Evolutionary conservation across 768 basidiomycete species (phyloP).

Genomic region (Boletellus emodensis): DNA sequence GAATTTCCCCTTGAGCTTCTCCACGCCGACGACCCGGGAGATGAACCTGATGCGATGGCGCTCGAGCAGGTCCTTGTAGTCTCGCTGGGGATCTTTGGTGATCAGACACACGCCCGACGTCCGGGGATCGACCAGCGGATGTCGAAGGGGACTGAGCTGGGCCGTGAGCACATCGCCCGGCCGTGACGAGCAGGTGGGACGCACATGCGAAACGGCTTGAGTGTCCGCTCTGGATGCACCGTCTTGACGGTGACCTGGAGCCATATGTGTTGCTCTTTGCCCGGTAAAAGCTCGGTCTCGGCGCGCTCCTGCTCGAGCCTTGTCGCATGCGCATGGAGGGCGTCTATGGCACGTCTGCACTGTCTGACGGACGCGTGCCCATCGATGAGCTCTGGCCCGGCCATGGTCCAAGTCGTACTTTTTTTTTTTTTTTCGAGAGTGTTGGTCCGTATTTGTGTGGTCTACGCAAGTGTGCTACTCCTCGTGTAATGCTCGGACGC

Average conservation of each 20-base stretch:
- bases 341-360: constrained; percentile 72
- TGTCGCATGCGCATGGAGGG: constrained; percentile 67
- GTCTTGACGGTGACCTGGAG: constrained; percentile 83
- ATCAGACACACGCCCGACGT: constrained; percentile 82
- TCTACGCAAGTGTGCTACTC: too few species aligned
- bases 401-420: constrained; percentile 30
- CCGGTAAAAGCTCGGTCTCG: constrained; percentile 69
- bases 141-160: constrained; percentile 55
- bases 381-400: constrained; percentile 58
- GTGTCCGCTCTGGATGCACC: constrained; percentile 65
- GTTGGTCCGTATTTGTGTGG: constrained; percentile 18
- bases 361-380: constrained; percentile 66
- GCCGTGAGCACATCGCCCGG: background rate
- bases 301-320: constrained; percentile 62
- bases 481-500: constrained; percentile 56
- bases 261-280: constrained; percentile 85
- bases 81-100: constrained; percentile 91
- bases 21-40: constrained; percentile 83
- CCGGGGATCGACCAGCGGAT: constrained; percentile 82
- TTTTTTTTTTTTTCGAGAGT: constrained; percentile 1
- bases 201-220: constrained; percentile 85
- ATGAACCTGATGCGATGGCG: constrained; percentile 82
- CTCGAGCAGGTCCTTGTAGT: constrained; percentile 92
- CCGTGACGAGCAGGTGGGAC: constrained; percentile 26
- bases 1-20: constrained; percentile 93